phyloP scores from a whole-genome alignment of 2,329 filamentous ascomycete genomes.

The Penicillium sp. region DNA sequence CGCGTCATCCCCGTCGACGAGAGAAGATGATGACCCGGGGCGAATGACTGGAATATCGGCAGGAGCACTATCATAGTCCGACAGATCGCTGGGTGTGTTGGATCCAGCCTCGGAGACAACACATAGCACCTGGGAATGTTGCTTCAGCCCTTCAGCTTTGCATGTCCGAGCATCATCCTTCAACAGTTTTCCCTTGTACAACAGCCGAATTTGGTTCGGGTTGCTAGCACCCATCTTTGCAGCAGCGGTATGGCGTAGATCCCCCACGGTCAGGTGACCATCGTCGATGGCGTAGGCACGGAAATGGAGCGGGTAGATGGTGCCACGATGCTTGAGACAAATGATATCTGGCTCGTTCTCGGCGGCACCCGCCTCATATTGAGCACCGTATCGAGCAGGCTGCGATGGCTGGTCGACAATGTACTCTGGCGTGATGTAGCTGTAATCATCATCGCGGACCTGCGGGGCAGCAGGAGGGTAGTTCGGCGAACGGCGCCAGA shows the following conservation, averaged over 20 bases:
- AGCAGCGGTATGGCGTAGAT: slow-evolving; percentile 50
- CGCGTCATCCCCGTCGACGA: slow-evolving; percentile 28
- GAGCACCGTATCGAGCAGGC: slow-evolving; percentile 19
- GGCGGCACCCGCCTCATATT: slow-evolving; percentile 27
- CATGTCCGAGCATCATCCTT: slow-evolving; percentile 49
- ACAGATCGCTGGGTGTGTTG: slow-evolving; percentile 40
- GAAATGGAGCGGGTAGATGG: slow-evolving; percentile 52
- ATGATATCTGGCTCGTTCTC: slow-evolving; percentile 52
- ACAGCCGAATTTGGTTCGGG: slow-evolving; percentile 48
- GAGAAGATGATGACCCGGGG: slow-evolving; percentile 26
- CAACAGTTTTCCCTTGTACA: slow-evolving; percentile 56
- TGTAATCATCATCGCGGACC: slow-evolving; percentile 48
- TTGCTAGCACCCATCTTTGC: slow-evolving; percentile 43
- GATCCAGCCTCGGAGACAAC: slow-evolving; percentile 51
- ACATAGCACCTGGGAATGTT: slow-evolving; percentile 55
- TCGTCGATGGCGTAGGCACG: slow-evolving; percentile 56
- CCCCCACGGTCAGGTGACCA: slow-evolving; percentile 49
- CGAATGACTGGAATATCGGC: slow-evolving; percentile 22
- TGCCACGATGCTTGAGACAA: slow-evolving; percentile 50
- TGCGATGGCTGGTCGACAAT: slow-evolving; percentile 37
- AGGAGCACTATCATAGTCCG: slow-evolving; percentile 35
- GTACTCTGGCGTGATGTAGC: slow-evolving; percentile 47
- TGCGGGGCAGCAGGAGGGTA: slow-evolving; percentile 40
- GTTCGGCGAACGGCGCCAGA: slow-evolving; percentile 42
- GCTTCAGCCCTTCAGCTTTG: slow-evolving; percentile 54